These are phyloP conservation scores for Cocos nucifera DNA, from an alignment of 176 grass and related monocot genomes.

Conservation along the genomic window DNA sequence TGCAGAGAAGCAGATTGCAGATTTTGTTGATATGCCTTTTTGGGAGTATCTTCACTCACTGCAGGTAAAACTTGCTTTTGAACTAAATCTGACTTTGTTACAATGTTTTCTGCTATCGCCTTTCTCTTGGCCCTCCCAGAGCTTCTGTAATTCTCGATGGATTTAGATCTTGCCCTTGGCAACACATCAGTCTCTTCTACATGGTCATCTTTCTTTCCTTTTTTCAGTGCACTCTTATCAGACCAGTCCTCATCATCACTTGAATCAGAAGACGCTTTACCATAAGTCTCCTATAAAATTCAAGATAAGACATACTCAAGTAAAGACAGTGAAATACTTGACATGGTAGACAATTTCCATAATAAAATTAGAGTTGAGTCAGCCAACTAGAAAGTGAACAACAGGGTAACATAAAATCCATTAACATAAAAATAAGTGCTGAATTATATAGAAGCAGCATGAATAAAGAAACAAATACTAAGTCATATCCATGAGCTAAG, in stretches of 20 bases:
- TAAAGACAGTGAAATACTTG: too few species aligned
- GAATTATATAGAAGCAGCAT: too few species aligned
- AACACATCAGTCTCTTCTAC: conserved; percentile 27
- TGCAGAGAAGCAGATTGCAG: background rate
- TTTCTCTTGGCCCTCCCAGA: conserved; percentile 22
- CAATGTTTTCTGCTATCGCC: background rate
- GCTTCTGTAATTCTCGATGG: conserved; percentile 2
- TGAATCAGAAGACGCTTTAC: conserved; percentile 48
- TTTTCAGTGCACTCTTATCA: conserved; percentile 37
- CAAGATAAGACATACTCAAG: background rate
- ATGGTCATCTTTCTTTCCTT: conserved; percentile 37
- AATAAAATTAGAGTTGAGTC: too few species aligned
- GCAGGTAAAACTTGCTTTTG: too few species aligned
- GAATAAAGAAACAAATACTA: too few species aligned
- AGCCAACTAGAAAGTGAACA: too few species aligned
- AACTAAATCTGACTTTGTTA: too few species aligned
- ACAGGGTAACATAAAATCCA: too few species aligned
- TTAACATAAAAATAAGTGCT: too few species aligned
- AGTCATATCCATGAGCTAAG: too few species aligned
- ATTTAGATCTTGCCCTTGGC: conserved; percentile 3
- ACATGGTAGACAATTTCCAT: too few species aligned
- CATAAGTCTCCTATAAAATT: conserved; percentile 68
- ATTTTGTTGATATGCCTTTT: conserved; percentile 11
- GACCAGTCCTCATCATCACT: conserved; percentile 84
- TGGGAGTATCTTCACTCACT: conserved; percentile 19